Percentiles rank a stretch among this genome's conserved stretches.
These are phyloP conservation scores for Podospora didyma DNA, from an alignment of 495 filamentous ascomycete genomes.

Conservation along the genomic window DNA sequence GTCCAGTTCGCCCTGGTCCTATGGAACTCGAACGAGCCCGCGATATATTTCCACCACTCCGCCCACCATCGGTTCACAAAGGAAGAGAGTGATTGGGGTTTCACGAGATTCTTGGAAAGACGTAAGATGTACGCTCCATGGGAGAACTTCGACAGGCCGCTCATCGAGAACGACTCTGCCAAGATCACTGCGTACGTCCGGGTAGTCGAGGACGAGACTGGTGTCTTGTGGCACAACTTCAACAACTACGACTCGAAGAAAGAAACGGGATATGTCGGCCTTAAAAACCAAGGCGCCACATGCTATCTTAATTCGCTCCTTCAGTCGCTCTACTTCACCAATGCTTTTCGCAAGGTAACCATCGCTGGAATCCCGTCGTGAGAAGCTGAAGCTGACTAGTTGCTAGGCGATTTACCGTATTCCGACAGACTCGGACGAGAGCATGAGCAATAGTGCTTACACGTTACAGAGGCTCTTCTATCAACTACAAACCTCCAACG, in stretches of 20 bases:
- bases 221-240: constrained; percentile 99
- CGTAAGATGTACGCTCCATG: constrained; percentile 69
- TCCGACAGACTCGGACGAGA: constrained; percentile 80
- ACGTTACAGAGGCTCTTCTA: constrained; percentile 93
- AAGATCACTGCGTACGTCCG: constrained; percentile 92
- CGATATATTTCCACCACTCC: constrained; percentile 62
- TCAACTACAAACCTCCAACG: constrained; percentile 76
- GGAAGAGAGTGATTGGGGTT: constrained; percentile 98
- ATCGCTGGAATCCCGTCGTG: not conserved
- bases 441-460: constrained; percentile 82
- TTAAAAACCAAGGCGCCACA: constrained; percentile 97
- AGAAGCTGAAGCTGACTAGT: constrained; percentile 4
- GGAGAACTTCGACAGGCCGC: constrained; percentile 58
- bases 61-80: constrained; percentile 89
- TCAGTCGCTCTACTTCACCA: constrained; percentile 96
- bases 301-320: constrained; percentile 98
- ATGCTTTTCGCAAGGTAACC: constrained; percentile 85
- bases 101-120: constrained; percentile 86
- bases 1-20: constrained; percentile 92
- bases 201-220: constrained; percentile 93
- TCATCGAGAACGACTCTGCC: constrained; percentile 82
- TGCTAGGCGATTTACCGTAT: constrained; percentile 91
- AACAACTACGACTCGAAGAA: constrained; percentile 98
- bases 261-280: constrained; percentile 92
- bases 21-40: constrained; percentile 88